Evolutionary conservation across 1,139 yeast genomes (phyloP), one percentile per base, ranked within the genome.

Genomic region (Hyphopichia burtonii): DNA sequence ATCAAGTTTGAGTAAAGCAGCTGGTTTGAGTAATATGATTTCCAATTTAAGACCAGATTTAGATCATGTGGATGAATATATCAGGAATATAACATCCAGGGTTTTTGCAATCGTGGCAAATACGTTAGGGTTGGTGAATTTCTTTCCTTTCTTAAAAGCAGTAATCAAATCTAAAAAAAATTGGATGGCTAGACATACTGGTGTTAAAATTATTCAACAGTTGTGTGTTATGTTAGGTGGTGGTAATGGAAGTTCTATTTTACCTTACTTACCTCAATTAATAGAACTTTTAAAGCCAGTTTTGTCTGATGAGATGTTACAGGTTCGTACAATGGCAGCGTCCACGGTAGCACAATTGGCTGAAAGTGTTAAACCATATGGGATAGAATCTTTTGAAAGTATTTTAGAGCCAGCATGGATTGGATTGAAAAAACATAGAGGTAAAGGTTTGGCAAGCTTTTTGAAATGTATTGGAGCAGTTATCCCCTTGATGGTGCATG

Each of bases 161-260:
- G 94, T 89, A 2, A 83, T 94, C 42, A 76, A 75, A 42, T 86
- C 96, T 0, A 83, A 82, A 54, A 86, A 84, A 56, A 80, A 83
- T 42, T 86, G 96, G 94, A 80, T 80, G 52, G 91, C 96, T 1
- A 79, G 96, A 38, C 96, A 88, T 50, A 88, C 96, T 0, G 98
- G 97, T 46, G 77, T 83, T 15, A 85, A 81, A 53, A 80, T 83
- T 15, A 74, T 90, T 16, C 95, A 87, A 55, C 95, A 88, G 53
- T 73, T 89, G 33, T 84, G 95, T 12, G 61, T 79, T 1, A 58
- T 83, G 22, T 63, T 83, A 51, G 96, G 96, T 0, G 76, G 84
- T 19, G 89, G 91, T 1, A 69, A 70, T 43, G 76, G 78, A 2
- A 58, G 61, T 8, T 52, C 68, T 3, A 75, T 90, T 0, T 63